Base-by-base conservation (phyloP, 805 yeast species). In the Pichia paraexigua region DNA sequence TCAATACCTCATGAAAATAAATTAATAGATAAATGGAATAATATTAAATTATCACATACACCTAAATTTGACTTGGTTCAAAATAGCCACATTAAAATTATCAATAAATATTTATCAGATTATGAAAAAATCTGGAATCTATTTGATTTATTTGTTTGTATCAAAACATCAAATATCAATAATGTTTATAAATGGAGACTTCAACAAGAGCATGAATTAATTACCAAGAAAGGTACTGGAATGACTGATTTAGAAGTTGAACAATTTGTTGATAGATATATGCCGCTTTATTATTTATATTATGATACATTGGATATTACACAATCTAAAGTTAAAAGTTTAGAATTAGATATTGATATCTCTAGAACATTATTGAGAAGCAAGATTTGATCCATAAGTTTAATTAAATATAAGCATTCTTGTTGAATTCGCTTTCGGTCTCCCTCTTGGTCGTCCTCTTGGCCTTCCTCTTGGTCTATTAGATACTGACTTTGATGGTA, bases 221-320 rank as follows among this genome's bases (percentile, higher is more conserved):
- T 82, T 12, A 48, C 51, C 18, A 48, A 54, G 11, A 72, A 66
- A 24, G 96, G 96, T 0, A 48, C 59, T 1, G 98, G 98, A 0
- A 91, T 94, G 98, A 67, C 83, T 2, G 94, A 87, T 58, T 73
- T 63, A 1, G 76, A 84, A 58, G 96, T 92, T 6, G 66, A 58
- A 11, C 56, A 56, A 20, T 94, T 94, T 71, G 83, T 92, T 12
- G 80, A 84, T 53, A 76, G 96, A 54, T 92, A 92, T 66, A 85
- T 87, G 89, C 96, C 96, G 1, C 78, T 85, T 39, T 92, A 92
- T 60, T 77, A 79, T 55, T 61, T 91, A 21, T 94, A 87, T 64
- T 84, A 79, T 60, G 53, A 56, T 43, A 47, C 56, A 12, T 49
- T 65, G 15, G 41, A 50, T 3, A 30, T 47, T 17, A 47, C 48